phyloP scores from a whole-genome alignment of 2,329 filamentous ascomycete species.

The Beauveria sp. region DNA sequence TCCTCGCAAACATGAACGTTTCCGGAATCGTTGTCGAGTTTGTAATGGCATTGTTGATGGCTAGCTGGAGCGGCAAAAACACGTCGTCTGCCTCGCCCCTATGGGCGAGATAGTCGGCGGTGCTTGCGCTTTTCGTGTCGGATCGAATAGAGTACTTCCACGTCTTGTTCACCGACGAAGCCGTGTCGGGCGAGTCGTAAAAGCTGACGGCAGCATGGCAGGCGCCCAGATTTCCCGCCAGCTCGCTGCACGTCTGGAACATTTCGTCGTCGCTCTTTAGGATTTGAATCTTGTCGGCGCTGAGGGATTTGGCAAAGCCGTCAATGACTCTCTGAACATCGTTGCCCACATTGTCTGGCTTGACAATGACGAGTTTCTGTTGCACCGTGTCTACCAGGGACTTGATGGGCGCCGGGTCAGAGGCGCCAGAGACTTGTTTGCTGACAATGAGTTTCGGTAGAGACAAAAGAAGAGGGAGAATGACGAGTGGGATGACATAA shows the following conservation, averaged over 20 bases:
- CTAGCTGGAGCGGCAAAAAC: constrained; percentile 23
- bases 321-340: constrained; percentile 21
- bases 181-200: constrained; percentile 22
- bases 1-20: constrained; percentile 17
- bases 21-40: constrained; percentile 13
- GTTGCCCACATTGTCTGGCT: constrained; percentile 15
- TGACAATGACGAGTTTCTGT: constrained; percentile 21
- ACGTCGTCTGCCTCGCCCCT: constrained; percentile 13
- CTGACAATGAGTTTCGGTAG: constrained; percentile 19
- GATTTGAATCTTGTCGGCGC: constrained; percentile 13
- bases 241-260: constrained; percentile 16
- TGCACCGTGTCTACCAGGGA: constrained; percentile 15
- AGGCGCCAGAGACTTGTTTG: constrained; percentile 15
- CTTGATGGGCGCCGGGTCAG: constrained; percentile 16
- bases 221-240: constrained; percentile 15
- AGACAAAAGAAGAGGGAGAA: constrained; percentile 22
- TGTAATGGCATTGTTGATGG: constrained; percentile 27
- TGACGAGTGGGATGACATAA: constrained; percentile 20
- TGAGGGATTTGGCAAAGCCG: constrained; percentile 18
- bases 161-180: constrained; percentile 12
- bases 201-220: constrained; percentile 25
- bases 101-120: constrained; percentile 32
- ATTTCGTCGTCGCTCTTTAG: constrained; percentile 16
- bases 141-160: constrained; percentile 24
- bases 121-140: constrained; percentile 28